phyloP scores from a whole-genome alignment of 176 grass and related monocot genomes.

The Pontederia paniculata region DNA sequence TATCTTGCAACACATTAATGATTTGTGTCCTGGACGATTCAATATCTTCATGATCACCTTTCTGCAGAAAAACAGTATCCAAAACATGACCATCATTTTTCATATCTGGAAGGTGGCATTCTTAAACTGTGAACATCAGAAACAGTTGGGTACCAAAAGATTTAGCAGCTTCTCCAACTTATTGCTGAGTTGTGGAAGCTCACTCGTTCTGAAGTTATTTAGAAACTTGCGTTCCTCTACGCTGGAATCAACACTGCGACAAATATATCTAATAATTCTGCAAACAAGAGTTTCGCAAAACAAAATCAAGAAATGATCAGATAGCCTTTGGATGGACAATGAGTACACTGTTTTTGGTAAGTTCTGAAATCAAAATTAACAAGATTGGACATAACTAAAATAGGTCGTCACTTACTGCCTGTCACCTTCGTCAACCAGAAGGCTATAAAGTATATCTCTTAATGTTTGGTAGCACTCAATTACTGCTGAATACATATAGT shows the following conservation, averaged over 20 bases:
- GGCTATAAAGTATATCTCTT: conserved; percentile 34
- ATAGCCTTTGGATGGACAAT: conserved; percentile 8
- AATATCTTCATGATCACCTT: conserved; percentile 25
- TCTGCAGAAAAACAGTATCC: conserved; percentile 34
- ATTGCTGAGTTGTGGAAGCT: conserved; percentile 59
- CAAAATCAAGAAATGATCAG: conserved; percentile 11
- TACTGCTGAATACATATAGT: conserved; percentile 55
- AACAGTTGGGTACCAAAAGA: conserved; percentile 43
- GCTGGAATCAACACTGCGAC: conserved; percentile 18
- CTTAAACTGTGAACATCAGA: neutral
- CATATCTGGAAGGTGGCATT: neutral
- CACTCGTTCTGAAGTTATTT: conserved; percentile 48
- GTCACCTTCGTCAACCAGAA: conserved; percentile 39
- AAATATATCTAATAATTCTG: conserved; percentile 44
- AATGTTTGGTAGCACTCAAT: conserved; percentile 74
- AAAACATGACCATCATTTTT: neutral
- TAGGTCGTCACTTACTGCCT: conserved; percentile 44
- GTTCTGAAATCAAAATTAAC: neutral
- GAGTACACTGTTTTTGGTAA: neutral
- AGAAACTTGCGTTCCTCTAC: conserved; percentile 13
- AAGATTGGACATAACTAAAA: neutral
- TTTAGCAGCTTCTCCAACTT: conserved; percentile 70
- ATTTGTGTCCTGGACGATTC: conserved; percentile 50
- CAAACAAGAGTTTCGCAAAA: conserved; percentile 7
- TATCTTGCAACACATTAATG: conserved; percentile 83